Evolutionary conservation across 257 asterid species (phyloP).

Genomic region (Striga asiatica): DNA sequence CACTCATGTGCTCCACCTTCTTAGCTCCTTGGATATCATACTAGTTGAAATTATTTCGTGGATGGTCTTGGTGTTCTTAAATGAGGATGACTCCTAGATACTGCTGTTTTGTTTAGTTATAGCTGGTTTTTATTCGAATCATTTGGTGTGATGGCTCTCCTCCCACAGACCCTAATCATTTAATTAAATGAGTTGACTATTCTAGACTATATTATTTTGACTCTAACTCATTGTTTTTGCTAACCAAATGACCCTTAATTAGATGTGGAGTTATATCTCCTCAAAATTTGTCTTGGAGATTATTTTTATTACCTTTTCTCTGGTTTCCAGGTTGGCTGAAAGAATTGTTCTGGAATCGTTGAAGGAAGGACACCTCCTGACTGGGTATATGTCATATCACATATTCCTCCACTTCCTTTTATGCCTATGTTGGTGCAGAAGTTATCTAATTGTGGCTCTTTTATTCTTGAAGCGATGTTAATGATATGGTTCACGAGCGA

Average conservation of each 20-base stretch:
- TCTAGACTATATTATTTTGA: background rate
- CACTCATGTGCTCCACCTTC: too few species aligned
- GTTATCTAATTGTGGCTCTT: constrained; percentile 11
- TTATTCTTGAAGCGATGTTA: constrained; percentile 48
- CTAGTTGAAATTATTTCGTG: too few species aligned
- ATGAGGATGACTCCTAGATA: too few species aligned
- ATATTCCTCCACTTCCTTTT: background rate
- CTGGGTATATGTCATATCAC: constrained; percentile 51
- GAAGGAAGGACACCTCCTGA: constrained; percentile 60
- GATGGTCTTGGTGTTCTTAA: too few species aligned
- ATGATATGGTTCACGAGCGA: constrained; percentile 63
- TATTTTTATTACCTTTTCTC: constrained; percentile 13
- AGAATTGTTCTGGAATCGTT: constrained; percentile 50
- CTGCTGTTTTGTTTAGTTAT: too few species aligned
- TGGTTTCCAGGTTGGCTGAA: constrained; percentile 67
- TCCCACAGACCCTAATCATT: too few species aligned
- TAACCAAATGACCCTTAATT: background rate
- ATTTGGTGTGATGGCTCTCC: too few species aligned
- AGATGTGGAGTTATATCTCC: background rate
- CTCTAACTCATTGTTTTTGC: background rate
- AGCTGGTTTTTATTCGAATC: too few species aligned
- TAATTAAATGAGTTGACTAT: too few species aligned
- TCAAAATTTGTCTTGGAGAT: constrained; percentile 1
- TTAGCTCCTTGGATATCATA: too few species aligned
- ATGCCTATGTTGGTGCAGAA: background rate